These are phyloP conservation scores for Crithidia acanthocephali DNA, from an alignment of 208 protist species.

Conservation along the genomic window DNA sequence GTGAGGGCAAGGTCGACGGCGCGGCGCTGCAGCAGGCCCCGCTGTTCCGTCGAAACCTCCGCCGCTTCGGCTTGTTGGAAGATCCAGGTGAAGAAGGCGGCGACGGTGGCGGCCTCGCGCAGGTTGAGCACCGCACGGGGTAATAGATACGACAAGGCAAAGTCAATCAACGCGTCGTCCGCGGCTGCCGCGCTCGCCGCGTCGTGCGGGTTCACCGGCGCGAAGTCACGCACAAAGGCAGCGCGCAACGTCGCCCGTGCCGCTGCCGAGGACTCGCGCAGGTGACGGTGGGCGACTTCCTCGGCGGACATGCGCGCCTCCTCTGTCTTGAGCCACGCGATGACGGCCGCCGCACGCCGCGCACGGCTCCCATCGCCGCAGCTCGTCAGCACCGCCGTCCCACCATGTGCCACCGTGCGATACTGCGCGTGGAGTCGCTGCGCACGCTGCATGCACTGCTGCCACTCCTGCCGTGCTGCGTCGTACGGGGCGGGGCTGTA, in stretches of 20 bases:
- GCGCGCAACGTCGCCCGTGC: conserved; percentile 14
- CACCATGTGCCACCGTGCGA: not conserved
- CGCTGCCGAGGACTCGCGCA: conserved; percentile 18
- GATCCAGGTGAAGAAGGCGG: conserved; percentile 59
- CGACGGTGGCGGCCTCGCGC: conserved; percentile 68
- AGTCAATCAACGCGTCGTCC: conserved; percentile 30
- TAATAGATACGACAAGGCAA: conserved; percentile 62
- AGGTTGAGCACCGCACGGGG: conserved; percentile 76
- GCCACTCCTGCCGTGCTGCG: conserved; percentile 37
- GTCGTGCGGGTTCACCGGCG: not conserved
- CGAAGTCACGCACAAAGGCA: conserved; percentile 12
- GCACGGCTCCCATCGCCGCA: not conserved
- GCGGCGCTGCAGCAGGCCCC: not conserved
- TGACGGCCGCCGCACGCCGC: conserved; percentile 13
- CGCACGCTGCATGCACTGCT: conserved; percentile 28
- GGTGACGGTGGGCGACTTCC: conserved; percentile 43
- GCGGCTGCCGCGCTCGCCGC: conserved; percentile 11
- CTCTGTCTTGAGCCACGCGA: conserved; percentile 41
- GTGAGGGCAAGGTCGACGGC: conserved; percentile 57
- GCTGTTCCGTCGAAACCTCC: not conserved
- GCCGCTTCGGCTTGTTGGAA: conserved; percentile 19
- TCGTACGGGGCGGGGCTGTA: conserved; percentile 58
- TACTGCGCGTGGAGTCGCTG: conserved; percentile 6
- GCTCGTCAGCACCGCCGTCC: not conserved
- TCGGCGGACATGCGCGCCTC: conserved; percentile 42